Base-by-base conservation (phyloP, 148 eudicot species). In the Rhododendron simsii region DNA sequence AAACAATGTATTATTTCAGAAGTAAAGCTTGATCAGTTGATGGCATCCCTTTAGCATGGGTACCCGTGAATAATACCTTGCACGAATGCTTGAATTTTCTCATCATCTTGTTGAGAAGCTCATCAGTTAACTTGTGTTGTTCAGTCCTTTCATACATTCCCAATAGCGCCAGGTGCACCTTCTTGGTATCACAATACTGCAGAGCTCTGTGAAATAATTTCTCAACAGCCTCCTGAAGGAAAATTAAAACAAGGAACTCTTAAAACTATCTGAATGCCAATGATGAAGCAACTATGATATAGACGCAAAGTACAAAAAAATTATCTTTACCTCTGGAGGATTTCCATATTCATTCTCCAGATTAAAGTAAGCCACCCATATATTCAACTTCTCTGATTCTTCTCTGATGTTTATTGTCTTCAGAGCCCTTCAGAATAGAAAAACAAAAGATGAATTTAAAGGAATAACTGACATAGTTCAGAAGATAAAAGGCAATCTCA, bases 341-440 rank as follows among this genome's bases (percentile, higher is more conserved):
- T 88, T 90, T 47, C 96, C 99, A 84, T 90, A 93, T 87, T 93
- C 94, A 86, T 94, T 96, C 92, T 96, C 99, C 86, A 96, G 86
- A 88, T 95, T 96, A 81, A 96, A 94, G 87, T 93, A 96, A 57
- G 99, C 96, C 69, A 92, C 92, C 99, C 99, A 96, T 50, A 96
- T 80, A 88, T 96, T 95, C 87, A 94, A 93, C 91, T 96, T 96
- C 91, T 96, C 98, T 7, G 95, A 65, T 87, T 96, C 99, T 88
- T 87, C 89, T 83, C 96, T 89, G 80, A 96, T 86, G 87, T 95
- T 94, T 81, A 96, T 93, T 18, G 94, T 94, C 90, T 88, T 91
- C 94, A 96, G 90, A 84, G 99, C 99, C 93, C 99, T 96, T 75
- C 83, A 89, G 37, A 82, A 81, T 16, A 83, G 26, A 65, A 59